Conservation (phyloP, 768 basidiomycete species). For the Lactarius quietus region DNA sequence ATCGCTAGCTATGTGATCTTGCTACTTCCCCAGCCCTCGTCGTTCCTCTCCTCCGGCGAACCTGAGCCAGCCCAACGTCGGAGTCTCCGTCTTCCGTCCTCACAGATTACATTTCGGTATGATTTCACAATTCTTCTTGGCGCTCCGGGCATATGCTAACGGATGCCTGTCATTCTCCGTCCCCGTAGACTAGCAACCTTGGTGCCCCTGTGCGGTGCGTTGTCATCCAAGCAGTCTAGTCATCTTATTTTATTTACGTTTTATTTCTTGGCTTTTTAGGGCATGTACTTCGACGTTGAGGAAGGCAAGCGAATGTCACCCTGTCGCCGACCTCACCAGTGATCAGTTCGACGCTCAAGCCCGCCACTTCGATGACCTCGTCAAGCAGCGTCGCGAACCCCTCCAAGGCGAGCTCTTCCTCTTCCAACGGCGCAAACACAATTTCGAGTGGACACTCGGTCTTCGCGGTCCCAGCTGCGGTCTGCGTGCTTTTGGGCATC, state of each 20-base stretch:
- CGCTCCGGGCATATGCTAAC: too few relatives aligned
- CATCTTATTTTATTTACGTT: neutral
- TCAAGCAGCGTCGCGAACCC: constrained; percentile 4
- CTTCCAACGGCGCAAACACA: neutral
- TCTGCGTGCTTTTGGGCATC: constrained; percentile 9
- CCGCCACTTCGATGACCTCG: neutral
- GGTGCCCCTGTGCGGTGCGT: constrained; percentile 56
- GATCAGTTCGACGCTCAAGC: constrained; percentile 53
- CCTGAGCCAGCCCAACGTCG: constrained; percentile 46
- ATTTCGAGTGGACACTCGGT: neutral
- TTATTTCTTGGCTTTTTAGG: constrained; percentile 38
- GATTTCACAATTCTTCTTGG: constrained; percentile 22
- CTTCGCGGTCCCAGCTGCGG: constrained; percentile 1
- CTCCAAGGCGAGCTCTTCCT: neutral
- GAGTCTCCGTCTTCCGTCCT: constrained; percentile 57
- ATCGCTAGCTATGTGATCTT: constrained; percentile 59
- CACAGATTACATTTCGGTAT: constrained; percentile 52
- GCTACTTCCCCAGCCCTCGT: constrained; percentile 58
- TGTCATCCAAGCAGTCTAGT: neutral
- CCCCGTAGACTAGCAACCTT: constrained; percentile 45
- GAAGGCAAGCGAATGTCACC: constrained; percentile 54
- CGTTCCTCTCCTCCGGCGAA: constrained; percentile 59
- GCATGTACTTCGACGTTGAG: constrained; percentile 70
- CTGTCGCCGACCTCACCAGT: constrained; percentile 62
- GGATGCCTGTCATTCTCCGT: too few relatives aligned